Base-by-base conservation (phyloP, 306 rosid species). In the Lathyrus tuberosus region DNA sequence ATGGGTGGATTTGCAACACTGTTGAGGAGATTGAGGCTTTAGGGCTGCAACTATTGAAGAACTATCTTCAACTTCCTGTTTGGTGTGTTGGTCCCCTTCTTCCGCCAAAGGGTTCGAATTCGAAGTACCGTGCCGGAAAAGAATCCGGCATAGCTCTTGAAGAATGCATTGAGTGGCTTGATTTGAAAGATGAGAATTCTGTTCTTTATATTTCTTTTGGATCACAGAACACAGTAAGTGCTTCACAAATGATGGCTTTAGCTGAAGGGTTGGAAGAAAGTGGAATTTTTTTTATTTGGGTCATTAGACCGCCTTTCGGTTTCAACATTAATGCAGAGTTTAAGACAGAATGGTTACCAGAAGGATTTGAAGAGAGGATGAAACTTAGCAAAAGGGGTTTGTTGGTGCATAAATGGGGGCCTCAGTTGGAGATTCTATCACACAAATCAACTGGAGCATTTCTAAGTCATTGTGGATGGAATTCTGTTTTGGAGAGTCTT, bases 391-490 rank as follows among this genome's bases (percentile, higher is more conserved):
- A 83, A 4, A 59, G 16, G 15, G 93, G 95, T 0, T 26, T 92
- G 14, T 4, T 89, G 18, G 84, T 92, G 47, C 75, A 78, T 5
- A 82, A 82, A 11, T 92, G 98, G 96, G 96, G 91, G 6, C 95
- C 95, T 7, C 96, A 89, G 6, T 58, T 86, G 86, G 95, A 88
- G 71, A 92, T 92, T 48, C 57, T 92, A 1, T 67, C 88, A 1
- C 96, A 92, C 73, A 64, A 28, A 15, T 72, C 89, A 8, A 75
- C 80, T 0, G 88, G 92, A 1, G 95, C 78, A 2, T 89, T 92
- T 73, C 58, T 92, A 16, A 86, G 96, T 57, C 96, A 92, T n/a
- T 92, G 98, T 58, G 96, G 96, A 5, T 89, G 96, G 96, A 92
- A 89, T 48, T 92, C 96, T 5, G 81, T 86, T 63, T 38, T 86